These are phyloP conservation scores for Cyclospora cayetanensis DNA, from an alignment of 169 alveolate genomes.

Conservation along the genomic window DNA sequence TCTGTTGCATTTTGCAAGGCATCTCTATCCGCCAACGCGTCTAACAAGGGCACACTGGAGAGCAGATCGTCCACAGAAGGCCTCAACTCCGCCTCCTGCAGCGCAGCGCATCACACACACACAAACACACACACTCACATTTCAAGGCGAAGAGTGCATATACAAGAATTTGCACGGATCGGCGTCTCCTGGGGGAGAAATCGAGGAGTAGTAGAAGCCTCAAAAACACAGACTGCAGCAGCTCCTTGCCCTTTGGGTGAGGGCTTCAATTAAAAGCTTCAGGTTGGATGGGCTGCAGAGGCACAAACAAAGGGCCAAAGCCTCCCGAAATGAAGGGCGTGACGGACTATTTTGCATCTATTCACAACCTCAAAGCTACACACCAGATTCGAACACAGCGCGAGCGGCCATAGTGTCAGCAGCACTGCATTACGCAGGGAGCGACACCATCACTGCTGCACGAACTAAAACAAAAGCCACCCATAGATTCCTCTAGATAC, in stretches of 20 bases:
- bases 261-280: slow-evolving; percentile 2
- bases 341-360: background rate
- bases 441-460: background rate
- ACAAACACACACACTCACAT: too few relatives aligned
- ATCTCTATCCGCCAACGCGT: background rate
- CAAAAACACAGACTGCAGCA: background rate
- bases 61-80: background rate
- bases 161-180: too few relatives aligned
- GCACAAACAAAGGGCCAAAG: background rate
- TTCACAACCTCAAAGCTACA: background rate
- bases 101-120: too few relatives aligned
- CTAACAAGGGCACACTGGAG: background rate
- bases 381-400: background rate
- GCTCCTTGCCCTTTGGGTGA: background rate
- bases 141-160: too few relatives aligned
- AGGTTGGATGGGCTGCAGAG: background rate
- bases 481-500: background rate
- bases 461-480: background rate
- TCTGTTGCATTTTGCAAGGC: background rate
- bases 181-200: too few relatives aligned
- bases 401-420: background rate
- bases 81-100: background rate
- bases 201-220: too few relatives aligned
- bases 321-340: background rate
- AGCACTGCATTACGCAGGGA: background rate